Evolutionary conservation across 2,329 filamentous ascomycete species (phyloP).

Genomic region (Paramyrothecium sp.): DNA sequence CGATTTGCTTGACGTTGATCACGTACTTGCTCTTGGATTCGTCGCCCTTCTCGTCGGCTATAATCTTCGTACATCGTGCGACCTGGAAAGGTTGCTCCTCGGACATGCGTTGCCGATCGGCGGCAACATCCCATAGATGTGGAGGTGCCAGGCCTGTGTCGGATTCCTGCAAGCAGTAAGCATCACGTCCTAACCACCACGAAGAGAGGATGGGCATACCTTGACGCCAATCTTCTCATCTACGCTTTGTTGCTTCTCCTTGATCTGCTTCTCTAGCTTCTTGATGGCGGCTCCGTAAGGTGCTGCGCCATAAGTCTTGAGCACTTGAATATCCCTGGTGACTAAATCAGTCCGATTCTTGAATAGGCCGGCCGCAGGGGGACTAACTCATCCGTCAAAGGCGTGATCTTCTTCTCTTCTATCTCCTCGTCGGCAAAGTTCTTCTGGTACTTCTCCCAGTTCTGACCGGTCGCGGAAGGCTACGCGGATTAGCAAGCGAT

Average conservation of each 20-base stretch:
- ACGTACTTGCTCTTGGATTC: constrained; percentile 99
- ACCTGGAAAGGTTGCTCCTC: constrained; percentile 98
- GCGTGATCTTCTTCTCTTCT: constrained; percentile 99
- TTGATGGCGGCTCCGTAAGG: constrained; percentile 92
- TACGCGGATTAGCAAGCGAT: constrained; percentile 40
- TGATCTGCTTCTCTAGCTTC: constrained; percentile 99
- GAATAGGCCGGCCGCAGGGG: no score
- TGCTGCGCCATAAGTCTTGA: constrained; percentile 97
- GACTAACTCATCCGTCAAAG: constrained; percentile 83
- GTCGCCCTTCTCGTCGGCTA: constrained; percentile 89
- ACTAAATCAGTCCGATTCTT: constrained; percentile 16
- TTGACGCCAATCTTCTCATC: constrained; percentile 97
- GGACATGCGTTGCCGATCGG: constrained; percentile 96
- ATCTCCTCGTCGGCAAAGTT: constrained; percentile 94
- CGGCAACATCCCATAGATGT: constrained; percentile 97
- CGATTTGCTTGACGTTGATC: constrained; percentile 99
- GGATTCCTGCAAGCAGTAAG: constrained; percentile 69
- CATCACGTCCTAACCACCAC: neutral
- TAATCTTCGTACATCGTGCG: constrained; percentile 98
- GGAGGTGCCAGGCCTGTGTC: constrained; percentile 97
- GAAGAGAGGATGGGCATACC: constrained; percentile 36
- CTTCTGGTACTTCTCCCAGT: constrained; percentile 99
- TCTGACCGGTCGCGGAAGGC: constrained; percentile 90
- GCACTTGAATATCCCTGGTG: constrained; percentile 91
- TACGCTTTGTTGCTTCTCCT: constrained; percentile 96